A percentile compares a stretch with the other conserved stretches of the same genome.
These are phyloP conservation scores for Wickerhamomyces ciferrii DNA, from an alignment of 805 yeast genomes.

Conservation along the genomic window DNA sequence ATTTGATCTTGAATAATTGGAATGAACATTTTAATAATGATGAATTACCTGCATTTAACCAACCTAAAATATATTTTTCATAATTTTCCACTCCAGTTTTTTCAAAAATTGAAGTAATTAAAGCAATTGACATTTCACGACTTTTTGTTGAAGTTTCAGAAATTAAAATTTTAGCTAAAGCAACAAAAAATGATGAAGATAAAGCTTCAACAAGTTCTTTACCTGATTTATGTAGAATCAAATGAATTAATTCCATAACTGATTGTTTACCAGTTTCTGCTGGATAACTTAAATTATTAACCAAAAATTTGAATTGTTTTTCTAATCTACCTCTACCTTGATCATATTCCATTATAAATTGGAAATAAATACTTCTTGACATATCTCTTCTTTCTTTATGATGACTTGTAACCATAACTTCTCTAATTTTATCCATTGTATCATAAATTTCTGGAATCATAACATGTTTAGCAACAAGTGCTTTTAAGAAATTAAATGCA, in stretches of 20 bases:
- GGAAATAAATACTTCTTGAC: constrained; percentile 77
- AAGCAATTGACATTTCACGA: constrained; percentile 72
- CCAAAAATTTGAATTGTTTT: constrained; percentile 75
- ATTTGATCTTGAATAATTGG: constrained; percentile 58
- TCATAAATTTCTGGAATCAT: constrained; percentile 88
- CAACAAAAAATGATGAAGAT: constrained; percentile 76
- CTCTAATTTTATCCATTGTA: constrained; percentile 72
- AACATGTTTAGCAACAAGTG: constrained; percentile 69
- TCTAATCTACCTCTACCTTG: constrained; percentile 84
- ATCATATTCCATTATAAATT: constrained; percentile 89
- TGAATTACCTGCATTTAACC: constrained; percentile 53
- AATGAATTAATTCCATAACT: constrained; percentile 79
- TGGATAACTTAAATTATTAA: constrained; percentile 77
- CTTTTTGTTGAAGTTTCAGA: constrained; percentile 77
- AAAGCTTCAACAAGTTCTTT: constrained; percentile 52
- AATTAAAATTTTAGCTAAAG: constrained; percentile 69
- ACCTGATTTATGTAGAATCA: constrained; percentile 63
- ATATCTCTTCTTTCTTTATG: constrained; percentile 76
- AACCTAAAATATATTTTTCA: constrained; percentile 38
- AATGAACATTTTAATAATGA: constrained; percentile 70
- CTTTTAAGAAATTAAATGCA: constrained; percentile 78
- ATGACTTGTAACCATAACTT: constrained; percentile 87
- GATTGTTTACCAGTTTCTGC: constrained; percentile 84
- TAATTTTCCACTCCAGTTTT: constrained; percentile 36
- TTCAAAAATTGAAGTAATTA: constrained; percentile 50